Percentiles rank a stretch among this genome's conserved stretches.
These are phyloP conservation scores for Oryza glaberrima DNA, from an alignment of 176 grass and related monocot genomes.

Conservation along the genomic window DNA sequence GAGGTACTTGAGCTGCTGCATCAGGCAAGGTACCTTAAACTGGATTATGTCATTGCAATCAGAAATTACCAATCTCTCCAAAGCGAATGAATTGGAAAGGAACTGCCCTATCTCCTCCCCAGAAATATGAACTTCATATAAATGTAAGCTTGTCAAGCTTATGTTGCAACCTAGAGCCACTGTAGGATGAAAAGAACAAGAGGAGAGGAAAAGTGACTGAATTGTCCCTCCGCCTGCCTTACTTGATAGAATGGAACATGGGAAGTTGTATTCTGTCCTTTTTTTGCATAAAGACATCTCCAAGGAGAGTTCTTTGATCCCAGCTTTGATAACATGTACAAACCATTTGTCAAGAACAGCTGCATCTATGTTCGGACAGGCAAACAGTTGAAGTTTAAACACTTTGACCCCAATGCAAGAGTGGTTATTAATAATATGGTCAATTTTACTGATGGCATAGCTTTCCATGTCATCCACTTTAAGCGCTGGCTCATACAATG, in stretches of 20 bases:
- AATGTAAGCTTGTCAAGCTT: neutral
- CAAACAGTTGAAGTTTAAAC: neutral
- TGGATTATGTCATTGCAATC: neutral
- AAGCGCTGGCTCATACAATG: no score
- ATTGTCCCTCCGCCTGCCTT: neutral
- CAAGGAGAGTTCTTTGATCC: constrained; percentile 21
- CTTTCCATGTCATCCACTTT: neutral
- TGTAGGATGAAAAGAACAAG: neutral
- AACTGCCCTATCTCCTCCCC: constrained; percentile 14
- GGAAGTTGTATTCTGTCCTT: constrained; percentile 28
- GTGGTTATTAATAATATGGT: constrained; percentile 11
- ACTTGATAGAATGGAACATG: neutral
- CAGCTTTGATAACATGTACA: constrained; percentile 23
- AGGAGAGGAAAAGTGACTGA: neutral
- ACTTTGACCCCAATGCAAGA: neutral
- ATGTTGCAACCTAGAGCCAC: neutral
- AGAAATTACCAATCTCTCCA: neutral
- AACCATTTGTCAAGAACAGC: constrained; percentile 3
- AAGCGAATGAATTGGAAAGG: neutral
- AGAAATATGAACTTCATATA: neutral
- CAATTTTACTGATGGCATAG: neutral
- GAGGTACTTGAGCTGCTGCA: neutral
- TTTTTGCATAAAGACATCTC: neutral
- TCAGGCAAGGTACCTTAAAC: constrained; percentile 2
- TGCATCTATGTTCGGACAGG: neutral